Evolutionary conservation across 306 rosid species (phyloP).

Genomic region (Lagenaria siceraria): DNA sequence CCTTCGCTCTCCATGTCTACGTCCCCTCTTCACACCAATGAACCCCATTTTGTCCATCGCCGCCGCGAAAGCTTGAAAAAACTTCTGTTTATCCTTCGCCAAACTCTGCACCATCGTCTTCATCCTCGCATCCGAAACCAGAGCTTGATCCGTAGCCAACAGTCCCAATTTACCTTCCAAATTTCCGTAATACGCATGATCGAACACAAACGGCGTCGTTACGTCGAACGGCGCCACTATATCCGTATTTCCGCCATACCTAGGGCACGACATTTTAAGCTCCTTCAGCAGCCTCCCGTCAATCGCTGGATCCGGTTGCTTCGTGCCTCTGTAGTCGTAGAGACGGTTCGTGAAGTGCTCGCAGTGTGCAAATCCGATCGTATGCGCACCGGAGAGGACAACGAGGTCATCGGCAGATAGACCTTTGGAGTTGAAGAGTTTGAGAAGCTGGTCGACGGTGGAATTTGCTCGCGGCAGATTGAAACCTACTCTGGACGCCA

Average conservation of each 20-base stretch:
- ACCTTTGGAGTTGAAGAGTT: conserved; percentile 70
- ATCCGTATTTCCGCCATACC: conserved; percentile 47
- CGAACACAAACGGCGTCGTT: conserved; percentile 69
- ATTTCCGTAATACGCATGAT: conserved; percentile 73
- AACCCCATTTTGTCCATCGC: conserved; percentile 85
- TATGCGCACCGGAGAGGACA: conserved; percentile 85
- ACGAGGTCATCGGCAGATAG: conserved; percentile 50
- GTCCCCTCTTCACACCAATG: conserved; percentile 51
- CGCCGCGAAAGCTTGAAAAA: conserved; percentile 56
- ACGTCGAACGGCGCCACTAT: conserved; percentile 79
- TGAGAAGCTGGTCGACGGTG: conserved; percentile 62
- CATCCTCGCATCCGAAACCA: conserved; percentile 52
- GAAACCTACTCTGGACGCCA: conserved; percentile 57
- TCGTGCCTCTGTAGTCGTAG: conserved; percentile 39
- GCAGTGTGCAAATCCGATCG: conserved; percentile 82
- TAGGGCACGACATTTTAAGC: conserved; percentile 70
- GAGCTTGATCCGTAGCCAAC: conserved; percentile 68
- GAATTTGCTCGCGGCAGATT: conserved; percentile 73
- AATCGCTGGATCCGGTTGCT: conserved; percentile 53
- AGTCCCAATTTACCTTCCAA: conserved; percentile 53
- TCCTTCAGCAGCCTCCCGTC: conserved; percentile 46
- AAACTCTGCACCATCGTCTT: conserved; percentile 36
- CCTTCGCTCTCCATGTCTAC: conserved; percentile 62
- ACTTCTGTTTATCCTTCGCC: conserved; percentile 56
- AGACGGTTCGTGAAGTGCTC: conserved; percentile 34